Conservation (phyloP, 257 asterid species). For the Parsonsia alboflavescens region DNA sequence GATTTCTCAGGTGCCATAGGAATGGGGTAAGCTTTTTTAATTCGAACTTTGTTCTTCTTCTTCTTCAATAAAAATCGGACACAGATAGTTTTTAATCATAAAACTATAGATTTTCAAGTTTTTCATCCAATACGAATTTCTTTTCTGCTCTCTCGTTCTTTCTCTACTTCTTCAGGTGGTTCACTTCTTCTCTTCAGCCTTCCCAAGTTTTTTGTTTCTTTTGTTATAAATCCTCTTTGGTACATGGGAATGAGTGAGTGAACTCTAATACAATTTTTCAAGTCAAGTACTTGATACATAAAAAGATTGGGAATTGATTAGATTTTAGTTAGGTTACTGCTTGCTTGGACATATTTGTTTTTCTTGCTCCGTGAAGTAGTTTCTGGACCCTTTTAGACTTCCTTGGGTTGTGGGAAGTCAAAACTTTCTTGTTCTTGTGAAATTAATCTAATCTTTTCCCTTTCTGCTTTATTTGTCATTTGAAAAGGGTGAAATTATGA, state of each 20-base stretch:
- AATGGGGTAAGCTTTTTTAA: too few species aligned
- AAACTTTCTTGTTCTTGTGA: too few species aligned
- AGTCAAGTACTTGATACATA: not conserved
- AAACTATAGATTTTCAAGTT: too few species aligned
- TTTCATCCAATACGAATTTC: too few species aligned
- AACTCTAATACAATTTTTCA: not conserved
- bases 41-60: too few species aligned
- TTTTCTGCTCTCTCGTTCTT: constrained; percentile 39
- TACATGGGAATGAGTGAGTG: not conserved
- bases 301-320: not conserved
- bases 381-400: not conserved
- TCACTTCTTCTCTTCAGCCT: not conserved
- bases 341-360: not conserved
- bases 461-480: not conserved
- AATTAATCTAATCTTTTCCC: too few species aligned
- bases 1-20: too few species aligned
- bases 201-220: too few species aligned
- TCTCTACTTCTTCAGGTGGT: constrained; percentile 29
- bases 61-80: too few species aligned
- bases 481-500: not conserved
- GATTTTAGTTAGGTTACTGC: not conserved
- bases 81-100: too few species aligned
- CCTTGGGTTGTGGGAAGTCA: not conserved
- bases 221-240: not conserved
- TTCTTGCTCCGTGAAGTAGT: not conserved